Evolutionary conservation across 768 basidiomycete species (phyloP), one percentile per base, ranked within the genome.

Genomic region (Trichaptum fuscoviolaceum): DNA sequence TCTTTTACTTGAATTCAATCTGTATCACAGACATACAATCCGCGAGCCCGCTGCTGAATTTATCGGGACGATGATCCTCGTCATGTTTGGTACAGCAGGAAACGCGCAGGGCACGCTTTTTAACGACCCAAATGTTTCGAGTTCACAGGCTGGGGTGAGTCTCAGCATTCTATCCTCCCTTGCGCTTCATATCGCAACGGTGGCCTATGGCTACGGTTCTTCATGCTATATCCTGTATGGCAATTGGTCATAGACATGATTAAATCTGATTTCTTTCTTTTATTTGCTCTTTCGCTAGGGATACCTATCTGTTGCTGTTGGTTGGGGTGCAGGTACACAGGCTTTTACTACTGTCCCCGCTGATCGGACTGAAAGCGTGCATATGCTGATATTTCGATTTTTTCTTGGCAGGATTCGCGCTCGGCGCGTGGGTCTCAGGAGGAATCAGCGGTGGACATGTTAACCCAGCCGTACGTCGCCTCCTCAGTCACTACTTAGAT

Each of bases 361-460:
- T 12, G 10, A 27, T 23, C 36, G 9, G 58, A 9, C 30, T 9
- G 42, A 30, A 17, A 25, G 23, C 57, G 17, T 57, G 34, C 36
- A 34, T 66, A 35, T n/a, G 63, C 63, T 52, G 3, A 52, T 12
- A 52, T 20, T 52, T 52, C 42, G 3, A 2, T 15, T 52, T 20
- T 17, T 7, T 36, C 35, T 12, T 52, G 42, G 15, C 15, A 81
- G 80, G 88, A 23, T 78, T 84, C 2, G 84, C 86, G 10, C 77
- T 91, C 74, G 90, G 88, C 35, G 88, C 88, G 10, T 91, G 87
- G 88, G 81, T 86, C 3, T 82, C 82, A 24, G 82, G 82, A 62
- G 86, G 87, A 59, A 82, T 90, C 66, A 90, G 90, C 59, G 90
- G 88, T 7, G 90, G 89, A 34, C 90, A 92, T 66, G 73, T 79